These are phyloP conservation scores for Gossypium raimondii DNA, from an alignment of 345 rosid species.

Conservation along the genomic window DNA sequence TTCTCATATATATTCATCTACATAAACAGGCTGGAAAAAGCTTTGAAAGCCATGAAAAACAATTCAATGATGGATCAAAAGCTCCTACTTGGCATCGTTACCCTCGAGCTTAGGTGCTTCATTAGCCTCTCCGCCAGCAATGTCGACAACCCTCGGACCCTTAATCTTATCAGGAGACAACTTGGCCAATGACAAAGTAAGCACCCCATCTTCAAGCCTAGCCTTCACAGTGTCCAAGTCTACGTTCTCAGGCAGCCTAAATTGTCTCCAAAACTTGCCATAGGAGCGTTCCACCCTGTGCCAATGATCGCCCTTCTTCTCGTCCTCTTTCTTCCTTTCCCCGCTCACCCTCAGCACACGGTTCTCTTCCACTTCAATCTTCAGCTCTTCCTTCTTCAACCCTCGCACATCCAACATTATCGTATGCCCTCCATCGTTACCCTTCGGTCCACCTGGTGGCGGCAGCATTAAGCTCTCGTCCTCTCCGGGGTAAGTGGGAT, in stretches of 20 bases:
- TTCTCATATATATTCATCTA: background rate
- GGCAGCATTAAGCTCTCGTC: constrained; percentile 40
- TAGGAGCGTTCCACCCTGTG: constrained; percentile 70
- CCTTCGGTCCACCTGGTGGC: constrained; percentile 78
- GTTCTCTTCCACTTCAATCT: constrained; percentile 66
- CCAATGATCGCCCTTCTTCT: constrained; percentile 70
- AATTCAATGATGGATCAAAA: constrained; percentile 11
- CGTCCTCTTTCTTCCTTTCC: constrained; percentile 68
- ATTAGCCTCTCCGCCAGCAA: constrained; percentile 33
- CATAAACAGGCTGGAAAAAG: background rate
- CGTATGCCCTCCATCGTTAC: constrained; percentile 63
- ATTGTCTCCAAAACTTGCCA: constrained; percentile 84
- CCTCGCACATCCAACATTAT: constrained; percentile 71
- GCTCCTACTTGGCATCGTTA: constrained; percentile 42
- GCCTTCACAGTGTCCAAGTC: constrained; percentile 62
- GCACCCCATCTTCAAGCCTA: constrained; percentile 65
- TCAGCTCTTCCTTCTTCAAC: constrained; percentile 68
- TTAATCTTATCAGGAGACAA: constrained; percentile 55
- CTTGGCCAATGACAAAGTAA: constrained; percentile 51
- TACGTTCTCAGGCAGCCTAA: constrained; percentile 65
- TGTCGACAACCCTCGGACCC: constrained; percentile 54
- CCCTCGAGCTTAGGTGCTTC: constrained; percentile 32
- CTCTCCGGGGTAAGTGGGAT: constrained; percentile 49
- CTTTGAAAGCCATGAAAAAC: background rate
- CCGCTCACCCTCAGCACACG: constrained; percentile 66